A percentile compares a stretch with the other conserved stretches of the same genome.
Conservation (phyloP, 176 grass and related monocot genomes). For the Pontederia crassipes region DNA sequence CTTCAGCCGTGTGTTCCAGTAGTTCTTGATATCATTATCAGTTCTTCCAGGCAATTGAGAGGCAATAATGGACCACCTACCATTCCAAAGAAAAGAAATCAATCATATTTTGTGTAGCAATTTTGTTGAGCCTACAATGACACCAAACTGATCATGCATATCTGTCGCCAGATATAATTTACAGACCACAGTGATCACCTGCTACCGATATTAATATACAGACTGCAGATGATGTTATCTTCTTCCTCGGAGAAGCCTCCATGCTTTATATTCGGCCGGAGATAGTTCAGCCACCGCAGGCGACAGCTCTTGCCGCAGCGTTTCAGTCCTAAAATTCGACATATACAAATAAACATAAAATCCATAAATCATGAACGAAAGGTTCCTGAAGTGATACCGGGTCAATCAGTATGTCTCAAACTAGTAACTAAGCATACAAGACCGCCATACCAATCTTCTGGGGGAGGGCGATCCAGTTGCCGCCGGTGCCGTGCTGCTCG, state of each 20-base stretch:
- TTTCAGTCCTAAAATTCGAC: conserved; percentile 51
- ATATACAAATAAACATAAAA: neutral
- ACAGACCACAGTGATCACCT: conserved; percentile 31
- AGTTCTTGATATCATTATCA: conserved; percentile 98
- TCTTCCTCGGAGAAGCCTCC: conserved; percentile 94
- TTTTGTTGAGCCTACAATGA: conserved; percentile 23
- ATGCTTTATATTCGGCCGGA: conserved; percentile 84
- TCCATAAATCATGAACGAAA: conserved; percentile 1
- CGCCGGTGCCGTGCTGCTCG: conserved; percentile 81
- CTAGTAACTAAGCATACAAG: neutral
- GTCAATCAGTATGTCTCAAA: too few species aligned
- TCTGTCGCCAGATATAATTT: conserved; percentile 19
- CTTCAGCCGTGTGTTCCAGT: conserved; percentile 97
- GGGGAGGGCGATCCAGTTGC: conserved; percentile 90
- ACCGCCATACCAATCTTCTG: conserved; percentile 68
- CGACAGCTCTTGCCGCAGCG: conserved; percentile 96
- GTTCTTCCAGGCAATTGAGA: conserved; percentile 87
- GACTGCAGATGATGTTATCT: conserved; percentile 66
- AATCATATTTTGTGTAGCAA: conserved; percentile 29
- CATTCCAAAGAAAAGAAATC: conserved; percentile 9
- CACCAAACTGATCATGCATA: neutral
- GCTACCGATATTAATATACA: conserved; percentile 94
- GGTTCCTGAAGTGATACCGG: too few species aligned
- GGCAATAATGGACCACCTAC: conserved; percentile 94
- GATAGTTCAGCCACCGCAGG: conserved; percentile 94